phyloP scores from a whole-genome alignment of 805 yeast species.

The Cyberlindnera samutprakarnensis region DNA sequence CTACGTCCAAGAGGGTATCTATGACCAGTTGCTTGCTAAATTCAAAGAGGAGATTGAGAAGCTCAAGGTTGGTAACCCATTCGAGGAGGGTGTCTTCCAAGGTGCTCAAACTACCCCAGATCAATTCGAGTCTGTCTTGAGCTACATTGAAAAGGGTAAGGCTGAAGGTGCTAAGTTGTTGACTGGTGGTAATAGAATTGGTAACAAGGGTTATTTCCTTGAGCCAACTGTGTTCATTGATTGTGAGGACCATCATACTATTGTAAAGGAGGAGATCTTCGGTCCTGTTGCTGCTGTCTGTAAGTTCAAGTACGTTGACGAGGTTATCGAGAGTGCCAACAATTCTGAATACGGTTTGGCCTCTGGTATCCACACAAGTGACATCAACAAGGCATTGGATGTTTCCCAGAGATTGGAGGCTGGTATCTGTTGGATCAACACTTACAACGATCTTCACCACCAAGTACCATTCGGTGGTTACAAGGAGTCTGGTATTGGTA shows the following conservation, averaged over 20 bases:
- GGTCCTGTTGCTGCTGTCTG: constrained; percentile 59
- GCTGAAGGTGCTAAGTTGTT: constrained; percentile 48
- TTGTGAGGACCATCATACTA: constrained; percentile 41
- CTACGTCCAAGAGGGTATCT: constrained; percentile 52
- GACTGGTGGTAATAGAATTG: constrained; percentile 53
- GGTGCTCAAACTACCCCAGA: constrained; percentile 60
- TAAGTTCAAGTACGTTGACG: constrained; percentile 52
- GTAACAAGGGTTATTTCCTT: constrained; percentile 52
- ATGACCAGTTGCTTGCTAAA: constrained; percentile 42
- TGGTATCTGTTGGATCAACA: constrained; percentile 61
- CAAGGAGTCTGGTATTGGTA: constrained; percentile 62
- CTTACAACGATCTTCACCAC: constrained; percentile 61
- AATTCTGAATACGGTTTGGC: constrained; percentile 57
- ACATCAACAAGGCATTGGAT: constrained; percentile 44
- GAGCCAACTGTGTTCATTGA: constrained; percentile 57
- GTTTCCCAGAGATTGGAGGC: constrained; percentile 50
- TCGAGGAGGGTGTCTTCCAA: constrained; percentile 47
- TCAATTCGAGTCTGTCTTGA: constrained; percentile 52
- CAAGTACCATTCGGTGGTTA: constrained; percentile 68
- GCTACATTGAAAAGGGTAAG: constrained; percentile 51
- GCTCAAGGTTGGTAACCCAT: constrained; percentile 56
- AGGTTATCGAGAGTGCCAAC: constrained; percentile 47
- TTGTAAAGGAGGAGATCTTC: constrained; percentile 56
- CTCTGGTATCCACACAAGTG: constrained; percentile 56
- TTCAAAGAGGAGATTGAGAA: constrained; percentile 44